Conservation (phyloP, 2,329 filamentous ascomycete genomes). For the Botrytis porri region DNA sequence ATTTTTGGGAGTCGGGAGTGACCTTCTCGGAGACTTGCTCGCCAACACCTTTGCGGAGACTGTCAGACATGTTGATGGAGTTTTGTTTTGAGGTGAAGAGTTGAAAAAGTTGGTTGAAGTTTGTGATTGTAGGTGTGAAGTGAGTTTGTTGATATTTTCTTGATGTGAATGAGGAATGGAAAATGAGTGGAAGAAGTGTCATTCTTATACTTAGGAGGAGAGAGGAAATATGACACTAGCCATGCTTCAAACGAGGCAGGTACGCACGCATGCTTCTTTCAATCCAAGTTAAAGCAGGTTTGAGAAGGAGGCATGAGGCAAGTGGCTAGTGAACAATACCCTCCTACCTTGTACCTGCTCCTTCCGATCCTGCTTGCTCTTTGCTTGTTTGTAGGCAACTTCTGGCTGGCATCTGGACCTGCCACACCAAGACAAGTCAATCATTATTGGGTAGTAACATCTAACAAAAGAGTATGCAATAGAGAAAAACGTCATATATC, state of each 20-base stretch:
- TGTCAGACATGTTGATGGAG: constrained; percentile 20
- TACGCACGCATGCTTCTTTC: not conserved
- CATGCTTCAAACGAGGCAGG: not conserved
- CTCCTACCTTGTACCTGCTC: not conserved
- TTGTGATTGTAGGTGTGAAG: not conserved
- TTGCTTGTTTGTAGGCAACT: not conserved
- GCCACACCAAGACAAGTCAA: not conserved
- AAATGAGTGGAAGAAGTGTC: not conserved
- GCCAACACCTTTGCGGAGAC: constrained; percentile 46
- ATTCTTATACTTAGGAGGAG: not conserved
- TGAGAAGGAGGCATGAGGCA: not conserved
- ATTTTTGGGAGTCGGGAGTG: constrained; percentile 55
- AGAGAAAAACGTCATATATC: constrained; percentile 11
- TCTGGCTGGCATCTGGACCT: not conserved
- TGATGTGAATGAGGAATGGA: not conserved
- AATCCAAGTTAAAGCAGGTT: not conserved
- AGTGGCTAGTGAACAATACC: not conserved
- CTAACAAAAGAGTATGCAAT: not conserved
- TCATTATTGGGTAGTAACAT: not conserved
- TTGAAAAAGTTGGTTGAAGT: not conserved
- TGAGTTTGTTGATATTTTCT: not conserved
- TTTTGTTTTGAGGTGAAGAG: not conserved
- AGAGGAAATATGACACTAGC: not conserved
- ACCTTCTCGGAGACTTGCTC: constrained; percentile 50
- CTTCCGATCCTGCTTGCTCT: not conserved